Evolutionary conservation across 306 rosid species (phyloP).

Genomic region (Acacia acuminata): DNA sequence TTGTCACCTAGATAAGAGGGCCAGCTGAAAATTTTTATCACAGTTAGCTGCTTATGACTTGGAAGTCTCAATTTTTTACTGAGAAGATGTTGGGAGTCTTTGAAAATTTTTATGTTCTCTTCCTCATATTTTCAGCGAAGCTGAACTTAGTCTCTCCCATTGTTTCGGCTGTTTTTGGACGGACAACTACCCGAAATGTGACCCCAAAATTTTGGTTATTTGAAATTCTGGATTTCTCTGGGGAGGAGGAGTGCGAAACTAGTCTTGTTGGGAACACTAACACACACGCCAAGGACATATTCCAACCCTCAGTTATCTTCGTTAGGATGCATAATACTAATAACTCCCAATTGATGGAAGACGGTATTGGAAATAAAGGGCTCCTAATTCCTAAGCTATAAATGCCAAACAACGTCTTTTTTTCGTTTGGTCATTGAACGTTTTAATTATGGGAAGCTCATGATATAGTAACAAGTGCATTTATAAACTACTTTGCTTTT

Average conservation of each 20-base stretch:
- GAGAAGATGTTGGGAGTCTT: not conserved
- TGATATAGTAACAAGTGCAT: not conserved
- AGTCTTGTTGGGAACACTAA: not conserved
- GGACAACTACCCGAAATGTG: not conserved
- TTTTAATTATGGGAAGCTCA: not conserved
- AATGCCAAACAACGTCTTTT: not conserved
- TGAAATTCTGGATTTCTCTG: not conserved
- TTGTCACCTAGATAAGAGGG: not conserved
- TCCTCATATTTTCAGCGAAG: not conserved
- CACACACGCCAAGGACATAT: not conserved
- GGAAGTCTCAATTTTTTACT: not conserved
- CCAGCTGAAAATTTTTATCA: not conserved
- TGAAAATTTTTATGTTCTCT: constrained; percentile 5
- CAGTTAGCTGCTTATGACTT: not conserved
- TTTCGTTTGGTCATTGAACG: not conserved
- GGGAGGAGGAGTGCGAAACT: not conserved
- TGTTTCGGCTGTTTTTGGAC: not conserved
- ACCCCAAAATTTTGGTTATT: not conserved
- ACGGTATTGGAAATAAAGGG: not conserved
- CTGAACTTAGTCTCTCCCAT: not conserved
- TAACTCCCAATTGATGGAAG: not conserved
- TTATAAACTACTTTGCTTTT: not conserved
- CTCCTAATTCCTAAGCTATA: not conserved
- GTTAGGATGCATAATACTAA: not conserved
- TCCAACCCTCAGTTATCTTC: not conserved